phyloP scores from a whole-genome alignment of 371 early-diverging fungal genomes.

The Actinomortierella ambigua region DNA sequence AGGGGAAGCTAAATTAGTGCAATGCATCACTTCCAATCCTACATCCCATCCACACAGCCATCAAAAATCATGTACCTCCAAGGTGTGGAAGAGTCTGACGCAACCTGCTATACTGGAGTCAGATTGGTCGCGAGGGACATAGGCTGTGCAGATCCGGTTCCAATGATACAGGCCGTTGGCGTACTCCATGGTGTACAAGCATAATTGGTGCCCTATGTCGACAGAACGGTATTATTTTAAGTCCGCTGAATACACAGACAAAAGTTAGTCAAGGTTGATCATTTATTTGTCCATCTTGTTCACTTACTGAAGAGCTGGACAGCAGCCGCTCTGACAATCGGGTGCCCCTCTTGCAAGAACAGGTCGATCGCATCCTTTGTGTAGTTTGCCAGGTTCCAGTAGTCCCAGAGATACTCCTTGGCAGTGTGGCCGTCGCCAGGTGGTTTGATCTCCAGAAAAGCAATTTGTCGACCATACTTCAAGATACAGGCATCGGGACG shows the following conservation, averaged over 20 bases:
- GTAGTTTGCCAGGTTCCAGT: slow-evolving; percentile 13
- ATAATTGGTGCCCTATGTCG: slow-evolving; percentile 7
- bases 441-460: slow-evolving; percentile 12
- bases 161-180: slow-evolving; percentile 12
- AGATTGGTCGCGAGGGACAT: slow-evolving; percentile 11
- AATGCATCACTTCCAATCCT: background rate
- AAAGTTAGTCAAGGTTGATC: slow-evolving; percentile 3
- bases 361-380: slow-evolving; percentile 9
- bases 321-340: slow-evolving; percentile 9
- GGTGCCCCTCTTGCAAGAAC: slow-evolving; percentile 13
- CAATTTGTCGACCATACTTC: slow-evolving; percentile 6
- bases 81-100: slow-evolving; percentile 7
- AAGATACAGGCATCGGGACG: slow-evolving; percentile 6
- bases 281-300: slow-evolving; percentile 8
- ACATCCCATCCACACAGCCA: background rate
- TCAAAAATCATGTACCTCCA: slow-evolving; percentile 6
- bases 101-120: slow-evolving; percentile 14
- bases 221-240: slow-evolving; percentile 1
- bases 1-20: background rate
- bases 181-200: slow-evolving; percentile 21
- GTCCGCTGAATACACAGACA: slow-evolving; percentile 1
- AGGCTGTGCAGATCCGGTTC: slow-evolving; percentile 6
- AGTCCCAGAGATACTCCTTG: slow-evolving; percentile 12
- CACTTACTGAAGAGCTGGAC: slow-evolving; percentile 17
- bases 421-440: slow-evolving; percentile 11